Base-by-base conservation (phyloP, 1,284 basidiomycete species). In the Porogramme epimiltina region DNA sequence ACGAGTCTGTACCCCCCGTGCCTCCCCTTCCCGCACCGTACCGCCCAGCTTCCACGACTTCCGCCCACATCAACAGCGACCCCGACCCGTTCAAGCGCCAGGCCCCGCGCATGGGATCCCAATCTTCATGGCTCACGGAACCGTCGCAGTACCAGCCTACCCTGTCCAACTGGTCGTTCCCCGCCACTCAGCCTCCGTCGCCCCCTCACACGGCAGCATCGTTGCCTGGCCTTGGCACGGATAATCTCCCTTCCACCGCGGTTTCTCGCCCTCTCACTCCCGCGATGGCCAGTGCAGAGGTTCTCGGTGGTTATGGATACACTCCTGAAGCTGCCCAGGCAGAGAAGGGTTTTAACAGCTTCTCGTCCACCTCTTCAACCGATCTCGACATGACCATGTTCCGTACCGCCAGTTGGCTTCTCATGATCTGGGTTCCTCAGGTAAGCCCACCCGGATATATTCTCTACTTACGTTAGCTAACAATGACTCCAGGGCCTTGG, bases 101-200 rank as follows among this genome's bases (percentile, higher is more conserved):
- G 37, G 66, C 73, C 9, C 70, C 73, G 28, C 76, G 83, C 34
- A 67, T 82, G 33, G 81, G 76, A 11, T 87, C 85, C 3, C 82
- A 86, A 61, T 82, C 73, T 15, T 89, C 87, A 4, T 89, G 87
- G 86, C 65, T 89, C 45, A 84, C 83, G 0, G 86, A 85, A 11
- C 77, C 78, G 3, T 74, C 77, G 39, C 79, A 74, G n/a, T 79
- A 81, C 4, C 81, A 80, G 45, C 69, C 73, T 10, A 82, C 82
- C 0, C 54, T 83, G 20, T 79, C 85, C 33, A 76, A 79, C 10
- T 89, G 86, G 84, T 87, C 84, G 2, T 88, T 79, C 71, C 79
- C 87, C 13, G 66, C 78, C 2, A 75, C 74, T 15, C 69, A 67
- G 20, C 67, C 62, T 10, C 66, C 64, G 3, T 51, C 63, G 28